Evolutionary conservation across 345 rosid genomes (phyloP), one percentile per base, ranked within the genome.

Genomic region (Eucalyptus erythrocorys): DNA sequence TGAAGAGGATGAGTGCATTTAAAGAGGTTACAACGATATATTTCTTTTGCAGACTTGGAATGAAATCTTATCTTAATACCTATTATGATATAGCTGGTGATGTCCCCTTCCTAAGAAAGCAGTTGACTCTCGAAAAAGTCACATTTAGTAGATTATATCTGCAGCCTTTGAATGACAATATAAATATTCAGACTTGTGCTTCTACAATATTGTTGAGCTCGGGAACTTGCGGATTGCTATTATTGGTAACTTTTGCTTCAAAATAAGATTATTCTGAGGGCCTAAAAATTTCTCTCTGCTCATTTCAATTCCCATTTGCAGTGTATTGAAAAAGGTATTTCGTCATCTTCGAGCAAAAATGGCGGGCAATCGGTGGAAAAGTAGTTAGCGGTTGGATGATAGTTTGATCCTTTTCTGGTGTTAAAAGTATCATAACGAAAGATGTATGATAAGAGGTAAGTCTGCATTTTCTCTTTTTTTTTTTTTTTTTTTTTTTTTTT

Each of bases 321-420:
- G 99, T 92, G 99, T 89, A 97, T 98, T 86, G 99, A 98, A 89
- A 95, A 96, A 93, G 98, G 97, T 88, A 94, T 95, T 88, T 87
- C 96, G 59, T 91, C 94, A 32, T 92, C 55, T 57, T 89, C 94
- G 87, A 90, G 91, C 37, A 92, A 87, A 90, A 93, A 88, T 8
- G 86, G 90, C 37, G 4, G 34, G 27, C 50, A 87, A 19, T 9
- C 26, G 0, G 66, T 22, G 49, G 89, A 81, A 48, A 87, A 68
- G 32, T 82, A 87, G 88, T 42, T 86, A 76, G 45, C 45, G 47
- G 26, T 76, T 76, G n/a, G 87, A 86, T 40, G 45, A 50, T 86
- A 86, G 47, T 86, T 86, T 51, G 16, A 50, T 14, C 82, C 12
- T 76, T 37, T 76, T 37, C 82, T 76, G 47, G 27, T 76, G 82